These are phyloP conservation scores for Darksidea phi DNA, from an alignment of 495 filamentous ascomycete genomes.

Conservation along the genomic window DNA sequence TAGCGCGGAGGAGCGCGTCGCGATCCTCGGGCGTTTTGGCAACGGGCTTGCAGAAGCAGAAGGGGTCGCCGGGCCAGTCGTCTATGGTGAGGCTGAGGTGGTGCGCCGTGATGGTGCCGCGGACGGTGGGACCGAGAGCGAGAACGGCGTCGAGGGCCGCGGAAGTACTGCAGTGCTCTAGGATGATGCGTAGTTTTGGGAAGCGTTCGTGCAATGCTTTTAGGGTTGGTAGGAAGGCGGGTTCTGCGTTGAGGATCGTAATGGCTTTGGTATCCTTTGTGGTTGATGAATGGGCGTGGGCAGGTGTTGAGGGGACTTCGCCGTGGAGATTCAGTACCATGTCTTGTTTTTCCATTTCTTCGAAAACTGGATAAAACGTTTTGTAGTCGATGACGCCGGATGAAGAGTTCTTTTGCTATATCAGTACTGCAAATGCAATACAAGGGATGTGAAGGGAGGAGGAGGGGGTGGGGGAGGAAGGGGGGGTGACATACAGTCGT, in stretches of 20 bases:
- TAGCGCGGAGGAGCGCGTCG: slow-evolving; percentile 68
- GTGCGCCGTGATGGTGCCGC: slow-evolving; percentile 72
- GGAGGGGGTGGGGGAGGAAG: not conserved
- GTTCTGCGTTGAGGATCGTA: slow-evolving; percentile 78
- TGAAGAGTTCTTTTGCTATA: slow-evolving; percentile 59
- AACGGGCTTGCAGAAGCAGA: slow-evolving; percentile 79
- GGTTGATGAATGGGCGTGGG: slow-evolving; percentile 11
- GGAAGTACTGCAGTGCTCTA: slow-evolving; percentile 80
- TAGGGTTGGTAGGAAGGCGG: slow-evolving; percentile 75
- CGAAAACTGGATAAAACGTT: slow-evolving; percentile 73
- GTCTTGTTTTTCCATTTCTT: slow-evolving; percentile 68
- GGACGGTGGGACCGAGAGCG: slow-evolving; percentile 72
- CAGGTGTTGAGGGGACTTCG: slow-evolving; percentile 51
- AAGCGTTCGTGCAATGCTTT: slow-evolving; percentile 68
- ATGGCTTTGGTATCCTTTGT: slow-evolving; percentile 42
- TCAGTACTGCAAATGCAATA: slow-evolving; percentile 1
- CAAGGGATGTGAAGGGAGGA: not conserved
- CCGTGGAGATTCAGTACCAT: slow-evolving; percentile 66
- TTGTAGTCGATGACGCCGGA: slow-evolving; percentile 74
- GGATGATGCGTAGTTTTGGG: slow-evolving; percentile 76
- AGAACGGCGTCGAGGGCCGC: slow-evolving; percentile 78
- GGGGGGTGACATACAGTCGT: slow-evolving; percentile 56
- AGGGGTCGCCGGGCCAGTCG: slow-evolving; percentile 70
- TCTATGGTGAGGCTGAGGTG: slow-evolving; percentile 78
- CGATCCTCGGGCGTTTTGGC: slow-evolving; percentile 65